A percentile compares a stretch with the other conserved stretches of the same genome.
Conservation (phyloP, 2,329 filamentous ascomycete species). For the Botrytis galanthina region DNA sequence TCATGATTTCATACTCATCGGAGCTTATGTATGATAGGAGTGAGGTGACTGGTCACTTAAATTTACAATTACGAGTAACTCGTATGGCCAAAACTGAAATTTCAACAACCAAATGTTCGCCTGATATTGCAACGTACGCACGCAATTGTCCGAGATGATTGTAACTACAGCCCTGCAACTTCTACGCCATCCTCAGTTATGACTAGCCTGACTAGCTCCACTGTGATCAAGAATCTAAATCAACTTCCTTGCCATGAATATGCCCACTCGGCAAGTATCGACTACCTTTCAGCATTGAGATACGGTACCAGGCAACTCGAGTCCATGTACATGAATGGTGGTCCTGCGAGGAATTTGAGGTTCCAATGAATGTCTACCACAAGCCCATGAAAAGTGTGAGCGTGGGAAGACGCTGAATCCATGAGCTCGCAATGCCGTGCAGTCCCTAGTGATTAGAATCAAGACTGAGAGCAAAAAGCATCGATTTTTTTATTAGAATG, state of each 20-base stretch:
- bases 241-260: constrained; percentile 49
- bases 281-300: constrained; percentile 38
- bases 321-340: constrained; percentile 58
- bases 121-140: background rate
- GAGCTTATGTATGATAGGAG: constrained; percentile 28
- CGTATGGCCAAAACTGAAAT: background rate
- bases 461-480: background rate
- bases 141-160: background rate
- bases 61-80: constrained; percentile 14
- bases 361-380: constrained; percentile 62
- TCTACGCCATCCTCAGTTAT: constrained; percentile 36
- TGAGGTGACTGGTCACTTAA: background rate
- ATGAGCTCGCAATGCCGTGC: background rate
- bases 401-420: background rate
- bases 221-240: constrained; percentile 57
- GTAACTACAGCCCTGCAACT: background rate
- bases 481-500: background rate
- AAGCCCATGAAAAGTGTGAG: constrained; percentile 40
- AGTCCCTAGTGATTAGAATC: background rate
- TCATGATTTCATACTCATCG: constrained; percentile 23
- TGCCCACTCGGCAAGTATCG: constrained; percentile 18
- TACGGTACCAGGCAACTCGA: constrained; percentile 59
- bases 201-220: constrained; percentile 59
- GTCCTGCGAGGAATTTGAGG: constrained; percentile 52
- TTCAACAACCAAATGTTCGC: background rate